These are phyloP conservation scores for Sphaerulina vaccinii DNA, from an alignment of 2,329 filamentous ascomycete genomes.

Conservation along the genomic window DNA sequence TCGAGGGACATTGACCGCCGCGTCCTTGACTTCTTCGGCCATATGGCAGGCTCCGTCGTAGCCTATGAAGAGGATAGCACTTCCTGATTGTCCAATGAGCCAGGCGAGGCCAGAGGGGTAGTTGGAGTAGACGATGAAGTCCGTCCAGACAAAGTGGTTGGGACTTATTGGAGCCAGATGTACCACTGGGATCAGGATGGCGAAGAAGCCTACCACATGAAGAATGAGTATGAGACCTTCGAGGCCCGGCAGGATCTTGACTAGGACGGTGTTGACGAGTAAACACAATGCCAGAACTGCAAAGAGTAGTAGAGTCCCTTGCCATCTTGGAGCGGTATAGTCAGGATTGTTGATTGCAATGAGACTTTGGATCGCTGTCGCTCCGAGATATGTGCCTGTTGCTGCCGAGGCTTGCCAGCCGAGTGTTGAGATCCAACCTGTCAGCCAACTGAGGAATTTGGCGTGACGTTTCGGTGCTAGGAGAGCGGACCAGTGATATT, in stretches of 20 bases:
- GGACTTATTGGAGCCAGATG: slow-evolving; percentile 31
- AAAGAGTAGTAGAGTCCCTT: slow-evolving; percentile 51
- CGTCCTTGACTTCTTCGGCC: slow-evolving; percentile 18
- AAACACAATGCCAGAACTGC: slow-evolving; percentile 42
- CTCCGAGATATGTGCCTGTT: slow-evolving; percentile 10
- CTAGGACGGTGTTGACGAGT: slow-evolving; percentile 48
- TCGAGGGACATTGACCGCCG: slow-evolving; percentile 6
- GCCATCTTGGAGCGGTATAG: slow-evolving; percentile 35
- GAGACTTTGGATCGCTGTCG: slow-evolving; percentile 13
- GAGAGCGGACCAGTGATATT: too few species aligned
- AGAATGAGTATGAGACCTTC: slow-evolving; percentile 52
- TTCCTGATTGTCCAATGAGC: slow-evolving; percentile 8
- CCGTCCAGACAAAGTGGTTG: slow-evolving; percentile 27
- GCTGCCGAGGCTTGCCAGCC: slow-evolving; percentile 19
- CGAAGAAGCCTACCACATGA: slow-evolving; percentile 55
- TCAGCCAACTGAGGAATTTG: slow-evolving; percentile 14
- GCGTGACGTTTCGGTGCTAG: slow-evolving; percentile 9
- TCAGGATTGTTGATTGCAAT: slow-evolving; percentile 20
- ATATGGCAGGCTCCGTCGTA: slow-evolving; percentile 16
- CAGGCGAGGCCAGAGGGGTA: slow-evolving; percentile 10
- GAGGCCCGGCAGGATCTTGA: slow-evolving; percentile 47
- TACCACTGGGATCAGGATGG: slow-evolving; percentile 50
- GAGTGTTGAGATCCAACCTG: slow-evolving; percentile 19
- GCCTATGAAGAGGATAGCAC: slow-evolving; percentile 7
- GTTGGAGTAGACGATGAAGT: slow-evolving; percentile 25